Conservation (phyloP, 176 grass and related monocot genomes). For the Oryza officinalis region DNA sequence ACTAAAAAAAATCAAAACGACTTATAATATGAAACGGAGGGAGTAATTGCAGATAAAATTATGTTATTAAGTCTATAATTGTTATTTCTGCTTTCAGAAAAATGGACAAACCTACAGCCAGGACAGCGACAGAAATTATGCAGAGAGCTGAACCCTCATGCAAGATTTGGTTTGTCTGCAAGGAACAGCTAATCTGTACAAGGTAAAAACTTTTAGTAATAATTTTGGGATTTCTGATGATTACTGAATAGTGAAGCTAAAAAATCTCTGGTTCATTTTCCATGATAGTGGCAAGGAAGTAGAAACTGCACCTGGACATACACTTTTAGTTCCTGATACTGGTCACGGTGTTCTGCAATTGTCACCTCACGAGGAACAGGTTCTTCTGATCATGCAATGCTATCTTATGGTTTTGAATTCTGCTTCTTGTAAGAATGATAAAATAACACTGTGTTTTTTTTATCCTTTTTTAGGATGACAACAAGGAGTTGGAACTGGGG, state of each 20-base stretch:
- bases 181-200: conserved; percentile 51
- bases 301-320: conserved; percentile 18
- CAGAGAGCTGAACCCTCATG: conserved; percentile 60
- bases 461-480: conserved; percentile 11
- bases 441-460: neutral
- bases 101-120: conserved; percentile 42
- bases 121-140: conserved; percentile 53
- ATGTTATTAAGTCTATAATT: neutral
- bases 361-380: conserved; percentile 32
- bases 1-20: no score
- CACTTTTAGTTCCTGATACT: neutral
- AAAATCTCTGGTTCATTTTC: conserved; percentile 18
- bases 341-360: conserved; percentile 10
- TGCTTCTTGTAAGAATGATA: neutral
- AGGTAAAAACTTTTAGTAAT: conserved; percentile 35
- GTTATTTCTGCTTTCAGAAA: conserved; percentile 44
- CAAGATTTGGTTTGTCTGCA: conserved; percentile 67
- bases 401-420: neutral
- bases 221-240: neutral
- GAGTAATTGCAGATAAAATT: neutral
- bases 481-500: conserved; percentile 20
- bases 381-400: neutral
- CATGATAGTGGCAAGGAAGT: neutral
- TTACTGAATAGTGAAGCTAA: neutral
- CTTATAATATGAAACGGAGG: no score